A percentile compares a stretch with the other conserved stretches of the same genome.
phyloP scores from a whole-genome alignment of 371 early-diverging fungal genomes.

The Saksenaea oblongispora region DNA sequence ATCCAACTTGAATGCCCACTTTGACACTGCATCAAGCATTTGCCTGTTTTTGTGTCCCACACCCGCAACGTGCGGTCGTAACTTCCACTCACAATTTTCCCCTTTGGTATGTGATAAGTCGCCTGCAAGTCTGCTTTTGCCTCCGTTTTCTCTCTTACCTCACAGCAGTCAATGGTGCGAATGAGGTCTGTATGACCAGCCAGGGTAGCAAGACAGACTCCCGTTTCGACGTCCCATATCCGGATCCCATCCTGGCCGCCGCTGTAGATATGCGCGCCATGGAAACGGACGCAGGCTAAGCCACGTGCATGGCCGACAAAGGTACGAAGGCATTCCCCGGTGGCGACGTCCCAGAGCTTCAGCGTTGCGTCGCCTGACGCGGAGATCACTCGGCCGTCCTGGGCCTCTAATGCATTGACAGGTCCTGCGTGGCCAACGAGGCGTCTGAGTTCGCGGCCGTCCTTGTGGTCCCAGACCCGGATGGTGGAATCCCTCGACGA shows the following conservation, averaged over 20 bases:
- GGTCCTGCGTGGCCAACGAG: constrained; percentile 84
- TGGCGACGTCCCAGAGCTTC: constrained; percentile 83
- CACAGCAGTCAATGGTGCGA: constrained; percentile 80
- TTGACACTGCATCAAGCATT: constrained; percentile 59
- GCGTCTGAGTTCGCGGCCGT: constrained; percentile 59
- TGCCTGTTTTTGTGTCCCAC: constrained; percentile 71
- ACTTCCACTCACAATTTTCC: constrained; percentile 48
- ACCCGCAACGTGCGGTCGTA: constrained; percentile 96
- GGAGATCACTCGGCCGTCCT: constrained; percentile 67
- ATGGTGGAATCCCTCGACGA: constrained; percentile 77
- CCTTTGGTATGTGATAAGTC: constrained; percentile 52
- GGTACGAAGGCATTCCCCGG: constrained; percentile 65
- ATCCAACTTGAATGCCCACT: constrained; percentile 90
- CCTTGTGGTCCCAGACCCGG: constrained; percentile 47
- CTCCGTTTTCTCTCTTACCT: constrained; percentile 67
- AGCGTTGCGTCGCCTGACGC: constrained; percentile 89
- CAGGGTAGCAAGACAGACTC: constrained; percentile 71
- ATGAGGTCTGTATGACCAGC: constrained; percentile 91
- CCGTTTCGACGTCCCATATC: constrained; percentile 91
- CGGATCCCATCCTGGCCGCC: constrained; percentile 92
- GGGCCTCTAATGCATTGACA: constrained; percentile 85
- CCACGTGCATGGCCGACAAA: constrained; percentile 81
- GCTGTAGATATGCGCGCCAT: constrained; percentile 82
- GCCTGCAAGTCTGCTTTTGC: constrained; percentile 77
- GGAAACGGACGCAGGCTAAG: constrained; percentile 90